These are phyloP conservation scores for Debaryomyces prosopidis DNA, from an alignment of 805 yeast genomes.

Conservation along the genomic window DNA sequence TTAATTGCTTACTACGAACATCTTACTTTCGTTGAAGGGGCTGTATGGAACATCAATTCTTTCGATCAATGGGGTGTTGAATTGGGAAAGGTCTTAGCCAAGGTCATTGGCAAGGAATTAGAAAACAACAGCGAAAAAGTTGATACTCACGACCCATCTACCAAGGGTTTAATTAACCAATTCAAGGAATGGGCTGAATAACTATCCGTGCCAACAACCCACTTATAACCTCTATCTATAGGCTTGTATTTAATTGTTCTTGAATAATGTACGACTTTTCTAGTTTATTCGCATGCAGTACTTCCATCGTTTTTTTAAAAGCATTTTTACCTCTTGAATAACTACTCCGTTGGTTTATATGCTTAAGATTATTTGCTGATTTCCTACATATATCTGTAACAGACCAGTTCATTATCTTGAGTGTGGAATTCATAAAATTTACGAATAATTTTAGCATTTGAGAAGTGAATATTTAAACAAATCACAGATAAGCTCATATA, in stretches of 20 bases:
- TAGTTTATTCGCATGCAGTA: too few relatives aligned
- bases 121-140: conserved; percentile 55
- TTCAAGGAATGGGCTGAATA: conserved; percentile 76
- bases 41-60: conserved; percentile 98
- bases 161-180: conserved; percentile 91
- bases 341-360: too few relatives aligned
- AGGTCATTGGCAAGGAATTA: conserved; percentile 89
- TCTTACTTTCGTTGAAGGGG: conserved; percentile 97
- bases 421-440: too few relatives aligned
- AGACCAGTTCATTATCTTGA: too few relatives aligned
- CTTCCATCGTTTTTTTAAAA: too few relatives aligned
- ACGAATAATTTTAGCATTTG: too few relatives aligned
- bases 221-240: background rate
- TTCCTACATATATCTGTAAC: too few relatives aligned
- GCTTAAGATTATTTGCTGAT: too few relatives aligned
- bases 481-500: background rate
- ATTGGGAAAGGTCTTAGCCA: conserved; percentile 96
- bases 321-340: too few relatives aligned
- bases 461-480: background rate
- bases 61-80: conserved; percentile 99
- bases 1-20: conserved; percentile 98
- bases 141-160: conserved; percentile 81
- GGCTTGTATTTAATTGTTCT: too few relatives aligned
- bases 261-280: too few relatives aligned
- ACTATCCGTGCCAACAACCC: conserved; percentile 1